These are phyloP conservation scores for Vanilla planifolia DNA, from an alignment of 106 monocot species.

Conservation along the genomic window DNA sequence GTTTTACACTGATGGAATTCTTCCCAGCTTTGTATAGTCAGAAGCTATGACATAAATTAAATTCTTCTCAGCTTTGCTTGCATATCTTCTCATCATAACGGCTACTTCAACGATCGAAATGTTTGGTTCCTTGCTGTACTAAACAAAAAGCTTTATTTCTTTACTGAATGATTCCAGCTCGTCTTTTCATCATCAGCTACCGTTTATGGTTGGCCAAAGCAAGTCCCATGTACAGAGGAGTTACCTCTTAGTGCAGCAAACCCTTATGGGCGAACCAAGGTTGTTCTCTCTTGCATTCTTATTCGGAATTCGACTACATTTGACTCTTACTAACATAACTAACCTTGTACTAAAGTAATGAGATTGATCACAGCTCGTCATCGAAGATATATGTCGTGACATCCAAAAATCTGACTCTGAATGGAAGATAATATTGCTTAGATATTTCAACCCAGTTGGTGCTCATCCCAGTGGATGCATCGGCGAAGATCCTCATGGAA, in stretches of 20 bases:
- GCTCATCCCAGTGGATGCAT: slow-evolving; percentile 88
- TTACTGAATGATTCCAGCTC: slow-evolving; percentile 41
- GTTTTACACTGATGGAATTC: too few species aligned
- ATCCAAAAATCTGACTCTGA: slow-evolving; percentile 45
- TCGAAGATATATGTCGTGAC: slow-evolving; percentile 88
- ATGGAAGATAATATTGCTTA: slow-evolving; percentile 82
- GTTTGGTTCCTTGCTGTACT: not conserved
- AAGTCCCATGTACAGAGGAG: slow-evolving; percentile 85
- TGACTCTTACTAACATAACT: too few species aligned
- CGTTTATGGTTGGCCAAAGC: slow-evolving; percentile 90
- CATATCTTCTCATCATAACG: too few species aligned
- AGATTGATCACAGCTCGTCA: slow-evolving; percentile 64
- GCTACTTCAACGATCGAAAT: too few species aligned
- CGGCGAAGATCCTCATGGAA: slow-evolving; percentile 93
- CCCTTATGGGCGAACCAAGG: slow-evolving; percentile 93
- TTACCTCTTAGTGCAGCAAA: slow-evolving; percentile 68
- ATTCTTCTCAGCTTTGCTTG: too few species aligned
- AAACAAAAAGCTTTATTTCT: not conserved
- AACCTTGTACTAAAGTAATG: not conserved
- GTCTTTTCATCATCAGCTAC: slow-evolving; percentile 96
- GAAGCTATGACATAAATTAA: too few species aligned
- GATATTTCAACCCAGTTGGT: slow-evolving; percentile 97
- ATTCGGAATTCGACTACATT: too few species aligned
- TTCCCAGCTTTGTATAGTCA: too few species aligned
- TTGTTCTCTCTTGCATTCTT: slow-evolving; percentile 8